Evolutionary conservation across 2,329 filamentous ascomycete species (phyloP).

Genomic region (Geoglossum cookeanum): DNA sequence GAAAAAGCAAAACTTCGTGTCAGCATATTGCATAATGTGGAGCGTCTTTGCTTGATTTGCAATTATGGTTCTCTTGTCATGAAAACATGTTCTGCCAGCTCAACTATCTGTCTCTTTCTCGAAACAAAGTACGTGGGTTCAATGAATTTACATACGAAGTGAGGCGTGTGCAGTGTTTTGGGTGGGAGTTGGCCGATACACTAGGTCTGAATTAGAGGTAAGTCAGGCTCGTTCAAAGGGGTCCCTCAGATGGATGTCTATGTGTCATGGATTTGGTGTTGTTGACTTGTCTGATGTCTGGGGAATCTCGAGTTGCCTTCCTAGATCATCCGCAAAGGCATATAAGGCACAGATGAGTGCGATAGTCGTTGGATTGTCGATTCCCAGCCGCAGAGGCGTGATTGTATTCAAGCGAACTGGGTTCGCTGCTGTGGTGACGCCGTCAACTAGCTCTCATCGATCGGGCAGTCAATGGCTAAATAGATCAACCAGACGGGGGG

Average conservation of each 20-base stretch:
- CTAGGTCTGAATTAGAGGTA: not conserved
- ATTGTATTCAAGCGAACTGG: not conserved
- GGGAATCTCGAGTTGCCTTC: not conserved
- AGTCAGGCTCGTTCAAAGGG: not conserved
- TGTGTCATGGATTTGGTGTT: not conserved
- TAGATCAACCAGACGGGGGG: not conserved
- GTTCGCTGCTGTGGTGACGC: not conserved
- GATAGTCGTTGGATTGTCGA: not conserved
- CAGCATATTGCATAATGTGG: constrained; percentile 3
- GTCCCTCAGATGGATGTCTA: not conserved
- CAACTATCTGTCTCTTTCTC: not conserved
- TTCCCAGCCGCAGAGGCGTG: not conserved
- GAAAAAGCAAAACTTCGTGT: not conserved
- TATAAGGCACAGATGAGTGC: not conserved
- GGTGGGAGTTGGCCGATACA: not conserved
- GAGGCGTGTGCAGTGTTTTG: not conserved
- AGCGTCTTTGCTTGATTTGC: constrained; percentile 2
- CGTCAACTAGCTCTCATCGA: not conserved
- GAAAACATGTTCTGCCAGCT: not conserved
- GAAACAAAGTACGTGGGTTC: not conserved
- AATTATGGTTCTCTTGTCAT: not conserved
- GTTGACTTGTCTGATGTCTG: not conserved
- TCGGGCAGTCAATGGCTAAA: not conserved
- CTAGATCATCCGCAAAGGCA: not conserved
- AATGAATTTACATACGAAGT: not conserved